Evolutionary conservation across 371 early-diverging fungal genomes (phyloP).

Genomic region (Mucor lusitanicus): DNA sequence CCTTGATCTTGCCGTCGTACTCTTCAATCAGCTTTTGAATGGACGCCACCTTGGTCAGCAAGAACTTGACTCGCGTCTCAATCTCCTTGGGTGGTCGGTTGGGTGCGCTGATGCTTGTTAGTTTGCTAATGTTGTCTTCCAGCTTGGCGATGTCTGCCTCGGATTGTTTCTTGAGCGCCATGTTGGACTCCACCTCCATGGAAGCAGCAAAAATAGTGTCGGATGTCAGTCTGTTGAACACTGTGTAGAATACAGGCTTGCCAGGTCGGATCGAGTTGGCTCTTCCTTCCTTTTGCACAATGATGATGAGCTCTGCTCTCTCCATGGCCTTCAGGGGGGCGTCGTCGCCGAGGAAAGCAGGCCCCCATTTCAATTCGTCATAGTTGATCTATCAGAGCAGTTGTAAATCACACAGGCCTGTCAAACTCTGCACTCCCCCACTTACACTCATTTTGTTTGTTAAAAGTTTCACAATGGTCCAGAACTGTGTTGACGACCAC

Average conservation of each 20-base stretch:
- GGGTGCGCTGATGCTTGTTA: constrained; percentile 42
- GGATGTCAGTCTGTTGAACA: constrained; percentile 69
- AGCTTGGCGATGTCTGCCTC: constrained; percentile 66
- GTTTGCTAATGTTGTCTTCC: constrained; percentile 70
- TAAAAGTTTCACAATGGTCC: constrained; percentile 70
- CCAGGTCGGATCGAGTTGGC: constrained; percentile 78
- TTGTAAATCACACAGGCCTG: no score
- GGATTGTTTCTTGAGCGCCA: constrained; percentile 67
- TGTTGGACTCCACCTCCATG: constrained; percentile 78
- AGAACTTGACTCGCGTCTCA: constrained; percentile 53
- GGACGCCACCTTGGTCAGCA: constrained; percentile 57
- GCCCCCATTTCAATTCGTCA: constrained; percentile 76
- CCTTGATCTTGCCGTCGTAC: constrained; percentile 50
- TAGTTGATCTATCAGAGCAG: constrained; percentile 54
- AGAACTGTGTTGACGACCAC: constrained; percentile 82
- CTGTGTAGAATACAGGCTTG: constrained; percentile 80
- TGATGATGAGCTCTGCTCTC: constrained; percentile 79
- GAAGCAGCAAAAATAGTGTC: constrained; percentile 75
- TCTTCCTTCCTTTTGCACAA: constrained; percentile 77
- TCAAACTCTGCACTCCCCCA: background rate
- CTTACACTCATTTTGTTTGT: constrained; percentile 58
- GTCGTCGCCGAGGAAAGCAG: constrained; percentile 82
- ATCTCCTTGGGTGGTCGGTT: constrained; percentile 61
- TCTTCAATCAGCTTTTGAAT: constrained; percentile 54
- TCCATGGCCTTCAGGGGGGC: constrained; percentile 82